A percentile compares a stretch with the other conserved stretches of the same genome.
These are phyloP conservation scores for Cyclocybe aegerita DNA, from an alignment of 768 basidiomycete genomes.

Conservation along the genomic window DNA sequence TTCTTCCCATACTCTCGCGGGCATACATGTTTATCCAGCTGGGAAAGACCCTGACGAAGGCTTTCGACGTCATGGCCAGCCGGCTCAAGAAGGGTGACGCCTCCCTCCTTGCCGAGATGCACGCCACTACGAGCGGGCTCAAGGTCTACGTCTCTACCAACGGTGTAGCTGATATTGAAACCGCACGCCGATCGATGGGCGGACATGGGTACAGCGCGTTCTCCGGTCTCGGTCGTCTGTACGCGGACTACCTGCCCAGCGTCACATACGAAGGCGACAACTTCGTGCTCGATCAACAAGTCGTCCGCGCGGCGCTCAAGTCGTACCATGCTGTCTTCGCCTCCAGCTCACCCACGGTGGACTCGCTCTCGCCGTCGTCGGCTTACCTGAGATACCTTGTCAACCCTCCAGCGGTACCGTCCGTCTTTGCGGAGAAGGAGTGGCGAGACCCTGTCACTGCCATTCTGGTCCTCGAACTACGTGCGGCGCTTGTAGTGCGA, in stretches of 20 bases:
- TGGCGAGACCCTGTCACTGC: constrained; percentile 38
- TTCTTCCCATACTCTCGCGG: constrained; percentile 67
- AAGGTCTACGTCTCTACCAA: constrained; percentile 58
- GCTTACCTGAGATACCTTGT: constrained; percentile 57
- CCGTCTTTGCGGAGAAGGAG: constrained; percentile 12
- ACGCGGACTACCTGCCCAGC: constrained; percentile 64
- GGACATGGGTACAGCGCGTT: constrained; percentile 77
- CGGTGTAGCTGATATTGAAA: constrained; percentile 60
- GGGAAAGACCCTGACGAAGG: constrained; percentile 49
- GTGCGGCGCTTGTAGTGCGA: constrained; percentile 61
- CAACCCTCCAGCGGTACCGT: constrained; percentile 16
- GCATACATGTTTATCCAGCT: constrained; percentile 70
- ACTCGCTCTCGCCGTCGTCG: constrained; percentile 45
- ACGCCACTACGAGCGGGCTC: constrained; percentile 67
- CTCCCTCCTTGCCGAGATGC: constrained; percentile 67
- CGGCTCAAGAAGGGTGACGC: constrained; percentile 57
- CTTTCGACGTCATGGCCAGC: constrained; percentile 49
- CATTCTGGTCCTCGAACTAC: constrained; percentile 58
- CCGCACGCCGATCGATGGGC: constrained; percentile 68
- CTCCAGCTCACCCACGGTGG: constrained; percentile 20
- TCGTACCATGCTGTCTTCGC: constrained; percentile 40
- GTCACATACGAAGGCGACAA: constrained; percentile 81
- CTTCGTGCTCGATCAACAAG: constrained; percentile 73
- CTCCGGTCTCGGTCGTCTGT: constrained; percentile 62
- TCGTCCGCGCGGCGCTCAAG: constrained; percentile 70